These are phyloP conservation scores for Candida sakaeoensis DNA, from an alignment of 805 yeast genomes.

Conservation along the genomic window DNA sequence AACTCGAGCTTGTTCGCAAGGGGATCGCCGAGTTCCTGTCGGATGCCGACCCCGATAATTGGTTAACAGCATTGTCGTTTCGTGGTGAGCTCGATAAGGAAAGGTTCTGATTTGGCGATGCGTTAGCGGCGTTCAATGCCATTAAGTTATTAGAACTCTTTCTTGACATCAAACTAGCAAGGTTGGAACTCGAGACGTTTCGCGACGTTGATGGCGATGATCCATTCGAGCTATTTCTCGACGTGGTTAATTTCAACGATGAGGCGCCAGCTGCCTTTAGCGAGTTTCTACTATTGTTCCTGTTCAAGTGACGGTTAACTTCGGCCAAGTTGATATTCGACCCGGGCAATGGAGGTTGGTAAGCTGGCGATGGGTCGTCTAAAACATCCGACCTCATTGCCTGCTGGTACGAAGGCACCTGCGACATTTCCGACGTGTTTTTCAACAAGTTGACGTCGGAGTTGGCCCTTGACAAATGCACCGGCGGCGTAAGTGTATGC, in stretches of 20 bases:
- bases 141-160: constrained; percentile 4
- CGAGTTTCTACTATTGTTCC: constrained; percentile 9
- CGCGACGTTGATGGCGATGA: constrained; percentile 24
- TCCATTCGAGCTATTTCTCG: constrained; percentile 21
- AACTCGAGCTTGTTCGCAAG: constrained; percentile 18
- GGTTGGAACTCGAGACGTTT: constrained; percentile 6
- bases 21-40: constrained; percentile 26
- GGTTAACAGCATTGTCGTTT: constrained; percentile 11
- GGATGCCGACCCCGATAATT: constrained; percentile 29
- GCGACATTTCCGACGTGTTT: constrained; percentile 37
- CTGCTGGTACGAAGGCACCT: constrained; percentile 81
- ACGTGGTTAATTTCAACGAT: constrained; percentile 20
- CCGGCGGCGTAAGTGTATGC: constrained; percentile 50
- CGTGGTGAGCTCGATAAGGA: constrained; percentile 9
- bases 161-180: constrained; percentile 6
- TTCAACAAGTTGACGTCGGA: constrained; percentile 32
- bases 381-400: constrained; percentile 58
- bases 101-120: constrained; percentile 9
- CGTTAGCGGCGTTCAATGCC: not conserved
- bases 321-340: constrained; percentile 34
- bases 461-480: constrained; percentile 56
- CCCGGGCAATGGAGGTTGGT: constrained; percentile 49
- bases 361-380: constrained; percentile 67
- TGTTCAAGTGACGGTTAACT: constrained; percentile 18
- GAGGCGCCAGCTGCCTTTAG: constrained; percentile 26